Percentiles rank a stretch among this genome's conserved stretches.
Conservation (phyloP, 306 rosid genomes). For the Prunus mume region DNA sequence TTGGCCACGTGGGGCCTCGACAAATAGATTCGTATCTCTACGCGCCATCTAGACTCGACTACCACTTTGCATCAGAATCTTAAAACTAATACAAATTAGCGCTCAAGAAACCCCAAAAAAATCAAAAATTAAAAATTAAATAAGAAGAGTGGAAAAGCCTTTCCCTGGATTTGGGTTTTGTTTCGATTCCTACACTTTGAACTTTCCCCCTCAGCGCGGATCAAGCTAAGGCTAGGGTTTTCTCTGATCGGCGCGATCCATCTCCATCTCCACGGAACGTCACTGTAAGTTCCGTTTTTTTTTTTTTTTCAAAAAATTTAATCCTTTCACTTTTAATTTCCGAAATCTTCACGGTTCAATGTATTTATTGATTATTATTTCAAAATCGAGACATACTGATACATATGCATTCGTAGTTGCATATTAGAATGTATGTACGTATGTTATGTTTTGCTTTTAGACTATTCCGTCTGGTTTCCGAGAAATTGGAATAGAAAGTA, state of each 20-base stretch:
- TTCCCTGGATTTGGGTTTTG: conserved; percentile 29
- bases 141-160: background rate
- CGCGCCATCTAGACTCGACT: background rate
- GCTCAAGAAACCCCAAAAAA: background rate
- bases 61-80: conserved; percentile 2
- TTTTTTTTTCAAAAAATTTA: background rate
- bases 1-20: conserved; percentile 12
- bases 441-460: background rate
- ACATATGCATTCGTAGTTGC: too few relatives aligned
- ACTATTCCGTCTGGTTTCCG: conserved; percentile 10
- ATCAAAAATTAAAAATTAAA: background rate
- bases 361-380: background rate
- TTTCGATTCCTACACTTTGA: conserved; percentile 20
- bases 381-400: background rate
- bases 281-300: conserved; percentile 37
- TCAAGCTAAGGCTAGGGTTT: conserved; percentile 54
- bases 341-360: background rate
- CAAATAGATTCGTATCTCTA: conserved; percentile 8
- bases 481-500: conserved; percentile 11
- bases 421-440: background rate
- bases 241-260: conserved; percentile 32
- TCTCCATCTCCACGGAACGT: conserved; percentile 26
- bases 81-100: background rate
- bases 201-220: conserved; percentile 15
- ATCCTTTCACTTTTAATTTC: background rate